Evolutionary conservation across 139 green algal genomes (phyloP), one percentile per base, ranked within the genome.

Genomic region (Chlorella sp.): DNA sequence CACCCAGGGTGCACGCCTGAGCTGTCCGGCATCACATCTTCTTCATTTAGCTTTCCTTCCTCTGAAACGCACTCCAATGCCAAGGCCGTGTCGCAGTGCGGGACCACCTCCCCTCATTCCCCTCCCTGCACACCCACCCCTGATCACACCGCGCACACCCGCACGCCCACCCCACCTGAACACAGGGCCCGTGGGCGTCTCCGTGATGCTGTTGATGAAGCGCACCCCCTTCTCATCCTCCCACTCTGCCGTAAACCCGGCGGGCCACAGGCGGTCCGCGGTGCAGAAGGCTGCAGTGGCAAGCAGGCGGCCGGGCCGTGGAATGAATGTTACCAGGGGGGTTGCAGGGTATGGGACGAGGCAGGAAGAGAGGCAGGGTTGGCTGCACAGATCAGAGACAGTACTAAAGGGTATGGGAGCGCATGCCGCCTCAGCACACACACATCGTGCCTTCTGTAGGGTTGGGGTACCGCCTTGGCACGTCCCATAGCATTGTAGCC

Each of bases 161-260:
- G 48, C 48, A 5, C 48, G 9, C 7, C 26, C 9, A 48, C 16
- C 75, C 1, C 66, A 88, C 83, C 83, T 80, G 68, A 88, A 88
- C 28, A 88, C 68, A 68, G 84, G 84, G 14, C 84, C 84, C 16
- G 48, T 48, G 1, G 86, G 76, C 40, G 79, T 81, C 32, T 91
- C 89, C 12, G 48, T 73, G 42, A 91, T 68, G 14, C n/a, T 40
- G 66, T 73, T 90, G 81, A 88, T 75, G 79, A 91, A 91, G 32
- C 80, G 68, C 64, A 91, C 85, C 3, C 84, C 85, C 78, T 92
- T 88, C 61, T 76, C 77, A 53, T 92, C 90, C 66, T 48, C 61
- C 86, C 86, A 92, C 79, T 89, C 60, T 22, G 90, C 60, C 2
- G 57, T 57, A 48, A 80, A 89, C 2, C 86, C 86, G 3, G 83